A percentile compares a stretch with the other conserved stretches of the same genome.
Evolutionary conservation across 768 basidiomycete genomes (phyloP).

Genomic region (Leccinum arenicola): DNA sequence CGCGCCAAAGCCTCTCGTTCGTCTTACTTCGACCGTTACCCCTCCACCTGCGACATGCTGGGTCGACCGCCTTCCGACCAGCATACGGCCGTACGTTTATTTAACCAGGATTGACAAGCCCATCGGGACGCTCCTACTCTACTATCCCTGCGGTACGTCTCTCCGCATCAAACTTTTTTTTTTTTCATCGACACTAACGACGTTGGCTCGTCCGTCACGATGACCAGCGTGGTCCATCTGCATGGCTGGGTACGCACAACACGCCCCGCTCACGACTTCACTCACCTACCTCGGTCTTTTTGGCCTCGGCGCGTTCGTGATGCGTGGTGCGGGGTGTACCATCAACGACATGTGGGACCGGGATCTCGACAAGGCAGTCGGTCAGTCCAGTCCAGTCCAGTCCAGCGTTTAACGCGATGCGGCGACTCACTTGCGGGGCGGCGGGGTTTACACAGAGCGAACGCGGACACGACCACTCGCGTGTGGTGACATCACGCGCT

Average conservation of each 20-base stretch:
- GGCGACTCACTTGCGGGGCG: too few species aligned
- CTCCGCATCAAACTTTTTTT: neutral
- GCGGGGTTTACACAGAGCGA: conserved; percentile 54
- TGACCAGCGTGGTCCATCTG: conserved; percentile 92
- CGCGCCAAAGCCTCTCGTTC: conserved; percentile 10
- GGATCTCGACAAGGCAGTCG: conserved; percentile 87
- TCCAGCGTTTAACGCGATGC: neutral
- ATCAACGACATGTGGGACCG: conserved; percentile 99
- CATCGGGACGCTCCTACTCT: conserved; percentile 87
- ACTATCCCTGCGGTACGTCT: conserved; percentile 88
- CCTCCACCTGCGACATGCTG: conserved; percentile 43
- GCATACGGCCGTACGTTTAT: conserved; percentile 74
- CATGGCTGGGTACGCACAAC: conserved; percentile 85
- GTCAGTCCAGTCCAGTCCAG: conserved; percentile 37
- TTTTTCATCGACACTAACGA: neutral
- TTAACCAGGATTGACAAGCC: conserved; percentile 93
- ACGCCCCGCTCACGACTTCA: conserved; percentile 63
- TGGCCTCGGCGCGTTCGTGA: conserved; percentile 85
- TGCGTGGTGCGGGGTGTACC: conserved; percentile 98
- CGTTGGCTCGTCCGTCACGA: neutral
- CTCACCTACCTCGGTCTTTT: conserved; percentile 80
- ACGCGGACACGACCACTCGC: conserved; percentile 90
- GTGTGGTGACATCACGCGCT: conserved; percentile 69
- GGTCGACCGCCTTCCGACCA: conserved; percentile 62
- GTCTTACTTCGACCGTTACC: conserved; percentile 13